phyloP scores from a whole-genome alignment of 192 early-diverging fungal species.

The Entrophospora sp. region DNA sequence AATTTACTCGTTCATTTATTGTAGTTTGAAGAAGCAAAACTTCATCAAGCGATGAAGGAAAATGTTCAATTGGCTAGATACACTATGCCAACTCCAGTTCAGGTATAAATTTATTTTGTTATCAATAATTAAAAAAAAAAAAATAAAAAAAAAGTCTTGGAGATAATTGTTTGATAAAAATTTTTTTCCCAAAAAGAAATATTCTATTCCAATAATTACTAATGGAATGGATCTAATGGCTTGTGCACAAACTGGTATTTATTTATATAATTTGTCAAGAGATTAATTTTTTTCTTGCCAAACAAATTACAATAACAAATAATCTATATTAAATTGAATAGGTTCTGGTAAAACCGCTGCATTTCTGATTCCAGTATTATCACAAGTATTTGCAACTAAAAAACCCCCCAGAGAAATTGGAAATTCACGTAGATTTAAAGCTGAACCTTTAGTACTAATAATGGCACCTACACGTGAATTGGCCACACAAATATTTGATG shows the following conservation, averaged over 20 bases:
- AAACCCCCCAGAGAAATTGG: slow-evolving; percentile 25
- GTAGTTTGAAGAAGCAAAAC: slow-evolving; percentile 56
- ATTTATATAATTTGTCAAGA: background rate
- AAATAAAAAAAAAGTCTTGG: too few relatives aligned
- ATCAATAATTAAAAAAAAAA: too few relatives aligned
- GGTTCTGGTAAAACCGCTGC: slow-evolving; percentile 76
- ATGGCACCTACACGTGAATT: slow-evolving; percentile 78
- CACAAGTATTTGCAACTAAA: slow-evolving; percentile 47
- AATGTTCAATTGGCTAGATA: slow-evolving; percentile 61
- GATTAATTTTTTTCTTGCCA: too few relatives aligned
- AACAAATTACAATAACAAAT: too few relatives aligned
- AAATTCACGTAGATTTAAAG: slow-evolving; percentile 32
- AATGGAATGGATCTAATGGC: slow-evolving; percentile 71
- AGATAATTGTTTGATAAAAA: background rate
- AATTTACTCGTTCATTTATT: too few relatives aligned
- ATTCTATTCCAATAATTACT: slow-evolving; percentile 50
- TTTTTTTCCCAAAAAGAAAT: slow-evolving; percentile 28
- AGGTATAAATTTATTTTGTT: too few relatives aligned
- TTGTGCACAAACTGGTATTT: slow-evolving; percentile 69
- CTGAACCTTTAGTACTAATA: slow-evolving; percentile 57
- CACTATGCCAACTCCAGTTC: slow-evolving; percentile 66
- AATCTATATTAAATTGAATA: slow-evolving; percentile 3
- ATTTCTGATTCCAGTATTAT: slow-evolving; percentile 70
- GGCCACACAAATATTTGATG: slow-evolving; percentile 76
- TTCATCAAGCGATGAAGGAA: slow-evolving; percentile 54